These are phyloP conservation scores for Linum lewisii DNA, from an alignment of 345 rosid genomes.

Conservation along the genomic window DNA sequence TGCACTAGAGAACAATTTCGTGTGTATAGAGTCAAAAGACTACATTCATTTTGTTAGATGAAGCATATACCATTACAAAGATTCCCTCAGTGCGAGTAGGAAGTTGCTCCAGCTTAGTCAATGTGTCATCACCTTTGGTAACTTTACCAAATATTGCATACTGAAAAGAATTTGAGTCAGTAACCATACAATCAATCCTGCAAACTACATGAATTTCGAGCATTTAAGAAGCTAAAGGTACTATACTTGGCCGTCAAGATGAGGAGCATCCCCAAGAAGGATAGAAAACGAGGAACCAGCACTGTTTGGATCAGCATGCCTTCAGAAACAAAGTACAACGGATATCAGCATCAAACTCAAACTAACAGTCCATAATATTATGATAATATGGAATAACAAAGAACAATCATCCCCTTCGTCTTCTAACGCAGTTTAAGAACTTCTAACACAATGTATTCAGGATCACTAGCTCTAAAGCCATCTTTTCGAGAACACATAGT, in stretches of 20 bases:
- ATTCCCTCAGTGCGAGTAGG: constrained; percentile 90
- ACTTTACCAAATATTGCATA: constrained; percentile 95
- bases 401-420: background rate
- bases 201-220: background rate
- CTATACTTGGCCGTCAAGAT: constrained; percentile 80
- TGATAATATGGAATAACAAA: background rate
- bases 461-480: background rate
- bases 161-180: constrained; percentile 30
- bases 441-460: background rate
- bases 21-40: background rate
- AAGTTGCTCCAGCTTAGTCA: constrained; percentile 73
- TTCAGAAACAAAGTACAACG: constrained; percentile 17
- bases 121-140: constrained; percentile 86
- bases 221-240: constrained; percentile 9
- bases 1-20: background rate
- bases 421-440: background rate
- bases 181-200: constrained; percentile 10
- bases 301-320: constrained; percentile 81
- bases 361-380: background rate
- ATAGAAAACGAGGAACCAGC: constrained; percentile 91
- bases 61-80: constrained; percentile 64
- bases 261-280: constrained; percentile 92
- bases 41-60: background rate
- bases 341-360: background rate
- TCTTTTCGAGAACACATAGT: background rate